Conservation (phyloP, 305 asterid genomes). For the Nicotiana rustica region DNA sequence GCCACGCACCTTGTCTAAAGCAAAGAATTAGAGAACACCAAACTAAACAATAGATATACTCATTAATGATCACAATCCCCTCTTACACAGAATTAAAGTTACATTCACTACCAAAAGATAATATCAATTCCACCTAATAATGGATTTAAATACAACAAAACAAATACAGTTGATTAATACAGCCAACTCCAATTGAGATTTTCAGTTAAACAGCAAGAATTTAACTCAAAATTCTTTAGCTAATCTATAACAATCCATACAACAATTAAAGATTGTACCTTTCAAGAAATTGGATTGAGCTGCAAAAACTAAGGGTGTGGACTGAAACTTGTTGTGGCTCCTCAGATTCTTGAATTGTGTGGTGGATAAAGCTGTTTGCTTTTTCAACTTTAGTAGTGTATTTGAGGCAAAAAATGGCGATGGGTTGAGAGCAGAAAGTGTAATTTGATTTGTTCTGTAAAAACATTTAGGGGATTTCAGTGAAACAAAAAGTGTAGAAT, state of each 20-base stretch:
- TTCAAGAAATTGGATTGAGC: slow-evolving; percentile 59
- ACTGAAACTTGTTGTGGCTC: slow-evolving; percentile 39
- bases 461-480: slow-evolving; percentile 27
- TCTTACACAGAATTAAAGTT: too few relatives aligned
- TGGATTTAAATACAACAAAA: too few relatives aligned
- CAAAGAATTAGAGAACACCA: too few relatives aligned
- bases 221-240: too few relatives aligned
- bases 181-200: too few relatives aligned
- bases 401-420: slow-evolving; percentile 49
- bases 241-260: background rate
- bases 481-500: slow-evolving; percentile 35
- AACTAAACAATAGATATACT: too few relatives aligned
- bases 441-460: slow-evolving; percentile 33
- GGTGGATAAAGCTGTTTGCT: slow-evolving; percentile 43
- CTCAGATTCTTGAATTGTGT: slow-evolving; percentile 43
- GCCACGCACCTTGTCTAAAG: too few relatives aligned
- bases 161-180: too few relatives aligned
- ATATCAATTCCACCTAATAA: too few relatives aligned
- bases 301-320: slow-evolving; percentile 51
- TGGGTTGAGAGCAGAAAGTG: slow-evolving; percentile 32
- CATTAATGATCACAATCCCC: too few relatives aligned
- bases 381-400: slow-evolving; percentile 46
- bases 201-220: too few relatives aligned
- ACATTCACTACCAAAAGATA: too few relatives aligned
- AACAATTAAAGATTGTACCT: slow-evolving; percentile 43